These are phyloP conservation scores for Alopecurus myosuroides DNA, from an alignment of 176 grass and related monocot genomes.

Conservation along the genomic window DNA sequence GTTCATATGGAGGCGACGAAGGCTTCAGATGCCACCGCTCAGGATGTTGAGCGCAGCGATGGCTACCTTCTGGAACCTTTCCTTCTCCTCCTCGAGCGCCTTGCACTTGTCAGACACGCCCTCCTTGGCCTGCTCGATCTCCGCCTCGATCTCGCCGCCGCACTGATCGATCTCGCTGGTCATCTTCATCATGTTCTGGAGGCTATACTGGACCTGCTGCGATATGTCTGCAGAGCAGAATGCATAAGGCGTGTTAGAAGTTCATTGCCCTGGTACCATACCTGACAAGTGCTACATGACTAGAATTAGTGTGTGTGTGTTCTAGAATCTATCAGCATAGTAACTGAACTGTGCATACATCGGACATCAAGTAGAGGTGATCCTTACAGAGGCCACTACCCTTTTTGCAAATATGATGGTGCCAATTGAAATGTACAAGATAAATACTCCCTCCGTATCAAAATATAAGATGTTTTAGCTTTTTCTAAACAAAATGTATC, in stretches of 20 bases:
- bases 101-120: slow-evolving; percentile 44
- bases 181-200: slow-evolving; percentile 90
- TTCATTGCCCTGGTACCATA: neutral
- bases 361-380: neutral
- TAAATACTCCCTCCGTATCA: no score
- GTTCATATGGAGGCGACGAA: neutral
- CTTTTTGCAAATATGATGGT: neutral
- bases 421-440: neutral
- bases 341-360: neutral
- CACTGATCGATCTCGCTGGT: slow-evolving; percentile 73
- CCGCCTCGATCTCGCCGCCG: slow-evolving; percentile 61
- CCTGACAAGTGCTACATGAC: neutral
- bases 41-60: slow-evolving; percentile 74
- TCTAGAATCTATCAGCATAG: neutral
- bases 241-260: neutral
- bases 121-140: slow-evolving; percentile 80
- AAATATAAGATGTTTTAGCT: no score
- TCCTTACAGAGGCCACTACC: neutral
- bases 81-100: slow-evolving; percentile 62
- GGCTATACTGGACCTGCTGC: slow-evolving; percentile 64
- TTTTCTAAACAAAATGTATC: no score
- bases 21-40: slow-evolving; percentile 8
- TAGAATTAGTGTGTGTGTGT: neutral
- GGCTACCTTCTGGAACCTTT: slow-evolving; percentile 73
- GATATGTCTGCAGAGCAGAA: slow-evolving; percentile 57